Evolutionary conservation across 106 monocot species (phyloP), one percentile per base, ranked within the genome.

Genomic region (Cymbidium sinense): DNA sequence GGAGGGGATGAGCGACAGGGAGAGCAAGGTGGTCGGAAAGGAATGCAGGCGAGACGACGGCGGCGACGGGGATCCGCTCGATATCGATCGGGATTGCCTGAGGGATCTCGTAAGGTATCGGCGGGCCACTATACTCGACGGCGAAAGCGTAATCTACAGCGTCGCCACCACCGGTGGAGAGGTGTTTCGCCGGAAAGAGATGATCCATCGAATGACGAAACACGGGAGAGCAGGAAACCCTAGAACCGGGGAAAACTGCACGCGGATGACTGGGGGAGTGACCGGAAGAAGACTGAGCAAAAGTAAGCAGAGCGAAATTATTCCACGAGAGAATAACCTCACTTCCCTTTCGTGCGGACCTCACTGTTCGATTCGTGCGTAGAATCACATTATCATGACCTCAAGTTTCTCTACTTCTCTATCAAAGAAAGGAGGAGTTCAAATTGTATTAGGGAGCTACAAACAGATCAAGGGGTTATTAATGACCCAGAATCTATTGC

Each of bases 21-120:
- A 84, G 70, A 58, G 83, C 31, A 62, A 80, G 21, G 64, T 35
- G 44, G 76, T 21, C 50, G 78, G 65, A 70, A 70, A 77, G 43
- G 76, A 71, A 70, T 0, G 83, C 73, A 12, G 79, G 50, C 3
- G 88, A 54, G 35, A 86, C 89, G 10, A 87, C 74, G 44, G 91
- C 47, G n/a, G 96, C 96, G 50, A 98, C 51, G 29, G 96, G 96
- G 78, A 98, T 94, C 25, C 81, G 80, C 28, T 88, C 84, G 77
- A 98, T 85, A 51, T 94, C 92, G 70, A 98, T 87, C 34, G 96
- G 96, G 67, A 90, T 81, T 20, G 92, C 96, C 17, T 84, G 81
- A 6, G 96, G 96, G 79, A 98, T 85, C 23, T 86, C 89, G 78
- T 87, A 98, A 52, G 88, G 75, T 20, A 94, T 73, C 0, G 88